Evolutionary conservation across 352 stramenopile species (phyloP).

Genomic region (Phytophthora sansomeana): DNA sequence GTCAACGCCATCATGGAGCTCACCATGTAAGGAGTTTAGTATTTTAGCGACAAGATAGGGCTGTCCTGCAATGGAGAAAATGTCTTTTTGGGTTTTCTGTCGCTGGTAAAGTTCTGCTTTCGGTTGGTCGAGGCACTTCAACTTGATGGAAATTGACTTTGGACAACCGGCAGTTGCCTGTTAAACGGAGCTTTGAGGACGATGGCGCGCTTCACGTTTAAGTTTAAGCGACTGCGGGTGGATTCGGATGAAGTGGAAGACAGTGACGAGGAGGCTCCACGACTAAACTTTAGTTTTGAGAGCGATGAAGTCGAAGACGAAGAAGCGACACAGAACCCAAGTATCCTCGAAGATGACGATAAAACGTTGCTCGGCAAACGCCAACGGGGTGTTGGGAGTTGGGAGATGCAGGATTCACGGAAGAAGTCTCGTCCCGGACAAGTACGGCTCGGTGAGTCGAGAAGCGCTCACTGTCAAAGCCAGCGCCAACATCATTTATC

Average conservation of each 20-base stretch:
- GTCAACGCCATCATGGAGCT: constrained; percentile 99
- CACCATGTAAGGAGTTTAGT: constrained; percentile 92
- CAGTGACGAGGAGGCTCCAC: background rate
- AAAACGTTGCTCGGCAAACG: constrained; percentile 6
- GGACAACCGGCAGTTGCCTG: background rate
- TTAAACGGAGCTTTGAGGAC: background rate
- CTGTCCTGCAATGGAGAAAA: constrained; percentile 23
- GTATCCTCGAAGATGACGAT: background rate
- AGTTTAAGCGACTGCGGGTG: constrained; percentile 18
- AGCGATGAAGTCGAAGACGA: constrained; percentile 6
- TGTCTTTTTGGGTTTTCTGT: constrained; percentile 46
- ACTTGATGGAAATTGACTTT: background rate
- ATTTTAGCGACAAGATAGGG: constrained; percentile 32
- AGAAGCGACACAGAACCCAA: background rate
- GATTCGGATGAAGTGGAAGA: constrained; percentile 1
- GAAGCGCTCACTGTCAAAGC: too few species aligned
- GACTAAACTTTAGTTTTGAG: constrained; percentile 16
- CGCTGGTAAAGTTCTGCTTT: too few species aligned
- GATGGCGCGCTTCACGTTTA: constrained; percentile 22
- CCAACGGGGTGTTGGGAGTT: background rate
- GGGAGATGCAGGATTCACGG: background rate
- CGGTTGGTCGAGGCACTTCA: background rate
- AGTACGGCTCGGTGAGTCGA: background rate
- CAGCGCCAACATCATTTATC: background rate
- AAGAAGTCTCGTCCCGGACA: constrained; percentile 8